These are phyloP conservation scores for Perilla frutescens DNA, from an alignment of 257 asterid genomes.

Conservation along the genomic window DNA sequence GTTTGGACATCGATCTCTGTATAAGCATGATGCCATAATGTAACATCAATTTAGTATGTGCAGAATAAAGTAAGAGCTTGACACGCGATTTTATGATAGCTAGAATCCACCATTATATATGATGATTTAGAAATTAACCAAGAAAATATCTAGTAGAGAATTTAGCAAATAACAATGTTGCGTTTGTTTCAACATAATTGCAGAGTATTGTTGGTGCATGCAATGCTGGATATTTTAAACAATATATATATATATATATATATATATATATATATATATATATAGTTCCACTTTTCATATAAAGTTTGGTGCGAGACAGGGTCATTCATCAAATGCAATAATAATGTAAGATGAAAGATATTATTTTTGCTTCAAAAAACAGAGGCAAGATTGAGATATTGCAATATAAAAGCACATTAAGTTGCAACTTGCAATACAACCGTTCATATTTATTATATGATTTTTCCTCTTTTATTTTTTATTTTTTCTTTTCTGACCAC, in stretches of 20 bases:
- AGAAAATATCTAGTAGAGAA: neutral
- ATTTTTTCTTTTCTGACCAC: neutral
- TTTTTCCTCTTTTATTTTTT: neutral
- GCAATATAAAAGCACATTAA: neutral
- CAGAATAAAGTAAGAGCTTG: neutral
- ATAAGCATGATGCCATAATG: too few relatives aligned
- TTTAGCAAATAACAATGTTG: neutral
- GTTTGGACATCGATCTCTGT: too few relatives aligned
- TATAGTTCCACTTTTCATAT: neutral
- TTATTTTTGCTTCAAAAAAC: neutral
- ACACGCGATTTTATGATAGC: too few relatives aligned
- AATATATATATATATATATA: too few relatives aligned
- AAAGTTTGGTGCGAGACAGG: neutral
- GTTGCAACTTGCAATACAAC: too few relatives aligned
- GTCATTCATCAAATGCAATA: neutral
- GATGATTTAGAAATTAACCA: neutral
- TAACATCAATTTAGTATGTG: neutral
- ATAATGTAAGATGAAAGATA: slow-evolving; percentile 4
- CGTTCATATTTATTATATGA: neutral
- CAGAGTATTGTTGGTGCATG: neutral
- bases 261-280: too few relatives aligned
- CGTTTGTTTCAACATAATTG: neutral
- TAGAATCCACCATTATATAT: neutral
- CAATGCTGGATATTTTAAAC: neutral
- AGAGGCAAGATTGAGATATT: slow-evolving; percentile 16